These are phyloP conservation scores for Pichia rugopelliculosa DNA, from an alignment of 805 yeast species.

Conservation along the genomic window DNA sequence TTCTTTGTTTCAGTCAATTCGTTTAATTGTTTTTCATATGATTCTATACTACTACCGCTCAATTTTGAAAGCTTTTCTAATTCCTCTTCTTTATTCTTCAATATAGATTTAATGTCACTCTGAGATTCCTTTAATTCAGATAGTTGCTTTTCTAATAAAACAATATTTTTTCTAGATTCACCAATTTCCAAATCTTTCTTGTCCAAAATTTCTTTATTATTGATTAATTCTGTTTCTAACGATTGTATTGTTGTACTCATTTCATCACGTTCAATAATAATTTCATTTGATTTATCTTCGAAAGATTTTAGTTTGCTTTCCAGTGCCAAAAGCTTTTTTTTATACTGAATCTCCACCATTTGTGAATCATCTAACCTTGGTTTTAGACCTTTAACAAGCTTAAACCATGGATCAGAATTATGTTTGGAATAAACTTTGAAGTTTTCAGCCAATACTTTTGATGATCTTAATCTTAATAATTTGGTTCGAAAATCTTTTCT, in stretches of 20 bases:
- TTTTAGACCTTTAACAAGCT: slow-evolving; percentile 57
- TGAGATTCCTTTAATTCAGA: slow-evolving; percentile 8
- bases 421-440: slow-evolving; percentile 45
- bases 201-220: slow-evolving; percentile 6
- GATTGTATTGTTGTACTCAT: slow-evolving; percentile 28
- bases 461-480: slow-evolving; percentile 60
- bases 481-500: slow-evolving; percentile 42
- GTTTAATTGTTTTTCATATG: slow-evolving; percentile 13
- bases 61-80: slow-evolving; percentile 11
- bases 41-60: background rate
- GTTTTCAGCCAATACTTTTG: slow-evolving; percentile 58
- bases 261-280: slow-evolving; percentile 19
- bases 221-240: slow-evolving; percentile 27
- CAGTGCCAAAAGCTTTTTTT: slow-evolving; percentile 48
- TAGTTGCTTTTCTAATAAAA: slow-evolving; percentile 21
- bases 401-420: slow-evolving; percentile 69
- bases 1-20: slow-evolving; percentile 8
- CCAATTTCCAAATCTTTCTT: slow-evolving; percentile 42
- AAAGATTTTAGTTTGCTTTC: slow-evolving; percentile 43
- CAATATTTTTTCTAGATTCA: slow-evolving; percentile 22
- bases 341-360: slow-evolving; percentile 38
- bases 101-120: background rate
- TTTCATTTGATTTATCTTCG: slow-evolving; percentile 19
- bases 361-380: slow-evolving; percentile 49
- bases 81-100: slow-evolving; percentile 19